Conservation (phyloP, 140 eudicot species). For the Cichorium intybus region DNA sequence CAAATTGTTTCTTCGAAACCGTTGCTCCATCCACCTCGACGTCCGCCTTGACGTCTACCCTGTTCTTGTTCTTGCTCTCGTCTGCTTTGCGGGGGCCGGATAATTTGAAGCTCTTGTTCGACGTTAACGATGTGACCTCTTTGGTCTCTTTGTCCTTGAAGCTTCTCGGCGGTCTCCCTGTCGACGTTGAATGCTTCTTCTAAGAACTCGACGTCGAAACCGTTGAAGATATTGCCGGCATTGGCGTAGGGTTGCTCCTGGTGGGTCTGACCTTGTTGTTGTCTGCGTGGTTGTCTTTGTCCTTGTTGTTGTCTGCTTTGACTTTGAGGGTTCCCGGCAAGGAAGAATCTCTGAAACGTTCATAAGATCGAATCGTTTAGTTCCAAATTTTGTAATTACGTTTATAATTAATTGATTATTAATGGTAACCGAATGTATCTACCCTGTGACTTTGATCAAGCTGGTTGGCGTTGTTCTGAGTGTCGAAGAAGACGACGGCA, state of each 20-base stretch:
- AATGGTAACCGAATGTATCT: neutral
- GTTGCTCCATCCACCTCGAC: constrained; percentile 19
- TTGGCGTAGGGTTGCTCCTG: constrained; percentile 3
- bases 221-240: constrained; percentile 47
- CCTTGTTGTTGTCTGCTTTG: constrained; percentile 30
- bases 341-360: constrained; percentile 50
- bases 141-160: constrained; percentile 51
- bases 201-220: constrained; percentile 33
- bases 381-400: neutral
- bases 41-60: neutral
- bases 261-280: neutral
- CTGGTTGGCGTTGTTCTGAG: constrained; percentile 60
- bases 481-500: constrained; percentile 46
- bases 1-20: constrained; percentile 83
- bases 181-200: constrained; percentile 46
- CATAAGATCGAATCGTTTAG: neutral
- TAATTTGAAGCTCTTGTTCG: constrained; percentile 39
- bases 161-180: constrained; percentile 43
- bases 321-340: constrained; percentile 62
- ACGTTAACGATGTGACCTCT: constrained; percentile 60
- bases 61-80: neutral
- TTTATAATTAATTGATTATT: neutral
- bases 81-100: constrained; percentile 35
- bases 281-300: neutral
- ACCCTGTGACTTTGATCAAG: constrained; percentile 68